Evolutionary conservation across 31 red algal genomes (phyloP), one percentile per base, ranked within the genome.

Genomic region (Asparagopsis taxiformis): DNA sequence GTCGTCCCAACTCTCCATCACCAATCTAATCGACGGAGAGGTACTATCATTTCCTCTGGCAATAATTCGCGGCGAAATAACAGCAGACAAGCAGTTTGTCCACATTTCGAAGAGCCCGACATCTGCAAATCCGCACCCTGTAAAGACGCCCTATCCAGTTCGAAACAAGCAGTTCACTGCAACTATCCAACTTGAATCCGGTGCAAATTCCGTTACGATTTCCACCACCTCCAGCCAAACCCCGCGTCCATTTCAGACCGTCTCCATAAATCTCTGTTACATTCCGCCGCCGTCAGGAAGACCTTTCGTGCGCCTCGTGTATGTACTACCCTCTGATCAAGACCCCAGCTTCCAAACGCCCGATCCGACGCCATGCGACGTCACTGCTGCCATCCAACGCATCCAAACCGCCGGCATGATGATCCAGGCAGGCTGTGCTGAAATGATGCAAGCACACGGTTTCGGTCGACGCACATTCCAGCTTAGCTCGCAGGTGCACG

Each of bases 391-490:
- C 6, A 65, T 65, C 21, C 7, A 48, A 6, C 61, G 61, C 38
- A 51, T 65, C 13, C 35, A 51, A 65, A 38, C 61, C 21, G 46
- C 46, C 38, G 61, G 61, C 30, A 19, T 65, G 0, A 51, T 65
- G 46, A 6, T 65, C 38, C 61, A 65, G 46, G 22, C 46, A n/a
- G n/a, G n/a, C n/a, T 26, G 61, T 23, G 4, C 22, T 15, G 13
- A 23, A 19, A 71, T 34, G 59, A 56, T 61, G 59, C 3, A 71
- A 20, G 43, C 66, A 17, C 66, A 71, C 54, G 30, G 35, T 16
- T 24, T 71, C 19, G 30, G 31, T 8, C 25, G 54, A 9, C 54
- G 66, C 51, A 56, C 66, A 20, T 71, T 63, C 16, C 22, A n/a
- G 7, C 30, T 61, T 33, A 19, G 22, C 43, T 19, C 25, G n/a